Base-by-base conservation (phyloP, 2,329 filamentous ascomycete species). In the Colletotrichum orchidophilum region DNA sequence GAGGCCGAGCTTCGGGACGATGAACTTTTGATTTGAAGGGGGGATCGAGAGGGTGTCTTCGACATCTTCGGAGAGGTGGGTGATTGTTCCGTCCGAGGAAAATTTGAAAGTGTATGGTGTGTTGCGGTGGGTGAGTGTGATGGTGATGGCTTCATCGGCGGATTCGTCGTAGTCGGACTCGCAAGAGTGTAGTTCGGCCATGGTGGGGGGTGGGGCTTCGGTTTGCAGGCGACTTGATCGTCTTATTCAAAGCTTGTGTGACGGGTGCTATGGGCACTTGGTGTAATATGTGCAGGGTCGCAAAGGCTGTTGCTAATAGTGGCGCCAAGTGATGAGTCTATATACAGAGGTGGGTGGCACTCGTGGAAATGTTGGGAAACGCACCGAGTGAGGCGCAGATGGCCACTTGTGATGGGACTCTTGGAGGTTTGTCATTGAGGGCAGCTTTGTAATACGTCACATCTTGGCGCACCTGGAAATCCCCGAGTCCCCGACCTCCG, bases 1-100 rank as follows among this genome's bases (percentile, higher is more conserved):
- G 1, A 93, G 83, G 31, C 91, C 91, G 8, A 88, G 83, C 77
- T 92, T 93, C 52, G 91, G 86, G 15, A 90, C 86, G 74, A 94
- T 85, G 78, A 93, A 86, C 78, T 94, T 94, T 77, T 94, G 92
- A 79, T 93, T 90, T 11, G 84, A 78, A 42, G 82, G 71, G 0
- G 92, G 91, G 64, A 94, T 89, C 60, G 85, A 86, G 63, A 93
- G 85, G 3, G 81, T 79, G 53, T 82, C 78, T 67, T 87, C 83
- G 74, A 94, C 88, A 72, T 86, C 83, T 60, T 85, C 79, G 54
- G 90, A 91, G 46, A 94, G 87, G 75, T 93, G 90, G 66, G 81
- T 75, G 54, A 90, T 81, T 6, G 86, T 88, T 21, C 85, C 84
- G 70, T 84, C 81, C 15, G 81, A 74, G 8, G 81, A 78, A 61